phyloP scores from a whole-genome alignment of 257 asterid species.

The Ilex asprella region DNA sequence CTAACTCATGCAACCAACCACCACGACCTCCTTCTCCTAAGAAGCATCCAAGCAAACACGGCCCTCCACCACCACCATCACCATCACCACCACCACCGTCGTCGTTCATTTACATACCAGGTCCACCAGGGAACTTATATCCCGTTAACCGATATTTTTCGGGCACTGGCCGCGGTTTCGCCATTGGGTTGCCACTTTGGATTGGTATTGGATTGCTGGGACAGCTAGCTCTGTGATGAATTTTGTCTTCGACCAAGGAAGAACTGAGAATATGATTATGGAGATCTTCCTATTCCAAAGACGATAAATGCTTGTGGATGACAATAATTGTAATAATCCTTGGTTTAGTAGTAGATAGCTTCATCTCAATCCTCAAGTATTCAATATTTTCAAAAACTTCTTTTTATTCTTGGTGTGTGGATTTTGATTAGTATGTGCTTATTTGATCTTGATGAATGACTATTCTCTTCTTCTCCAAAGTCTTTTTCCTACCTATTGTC shows the following conservation, averaged over 20 bases:
- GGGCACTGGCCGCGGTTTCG: slow-evolving; percentile 9
- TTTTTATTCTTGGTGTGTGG: not conserved
- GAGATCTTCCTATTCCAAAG: not conserved
- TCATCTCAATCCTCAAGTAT: not conserved
- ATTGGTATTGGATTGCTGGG: slow-evolving; percentile 10
- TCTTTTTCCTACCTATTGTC: no score
- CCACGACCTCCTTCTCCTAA: slow-evolving; percentile 29
- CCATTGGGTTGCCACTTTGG: slow-evolving; percentile 23
- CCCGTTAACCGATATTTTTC: slow-evolving; percentile 23
- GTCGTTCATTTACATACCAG: slow-evolving; percentile 39
- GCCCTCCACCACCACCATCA: slow-evolving; percentile 59
- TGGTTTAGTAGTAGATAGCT: not conserved
- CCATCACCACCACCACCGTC: slow-evolving; percentile 39
- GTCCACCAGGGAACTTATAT: slow-evolving; percentile 66
- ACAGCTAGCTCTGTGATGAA: slow-evolving; percentile 15
- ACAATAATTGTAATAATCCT: slow-evolving; percentile 1
- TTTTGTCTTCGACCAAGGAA: not conserved
- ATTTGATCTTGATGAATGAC: slow-evolving; percentile 3
- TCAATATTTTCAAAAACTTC: no score
- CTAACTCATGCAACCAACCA: slow-evolving; percentile 43
- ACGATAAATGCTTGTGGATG: not conserved
- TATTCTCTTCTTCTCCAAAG: not conserved
- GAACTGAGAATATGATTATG: no score
- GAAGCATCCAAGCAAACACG: slow-evolving; percentile 28
- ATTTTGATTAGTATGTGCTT: not conserved